Conservation (phyloP, 768 basidiomycete species). For the Rhizopogon rudus region DNA sequence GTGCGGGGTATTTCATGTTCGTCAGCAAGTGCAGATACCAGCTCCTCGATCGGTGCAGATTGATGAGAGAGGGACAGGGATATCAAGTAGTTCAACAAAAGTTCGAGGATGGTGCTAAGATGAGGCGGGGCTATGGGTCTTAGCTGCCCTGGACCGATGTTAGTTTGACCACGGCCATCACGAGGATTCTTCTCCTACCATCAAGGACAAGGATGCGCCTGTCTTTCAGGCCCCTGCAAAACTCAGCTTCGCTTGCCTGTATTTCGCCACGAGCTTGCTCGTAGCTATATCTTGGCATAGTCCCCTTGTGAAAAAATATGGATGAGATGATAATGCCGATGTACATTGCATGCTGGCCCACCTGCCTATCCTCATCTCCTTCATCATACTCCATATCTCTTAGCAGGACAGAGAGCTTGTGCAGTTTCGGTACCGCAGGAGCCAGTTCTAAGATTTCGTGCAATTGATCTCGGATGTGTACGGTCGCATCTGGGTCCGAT, state of each 20-base stretch:
- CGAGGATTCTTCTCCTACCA: slow-evolving; percentile 34
- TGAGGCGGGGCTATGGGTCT: slow-evolving; percentile 66
- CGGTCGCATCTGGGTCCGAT: slow-evolving; percentile 30
- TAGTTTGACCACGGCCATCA: slow-evolving; percentile 1
- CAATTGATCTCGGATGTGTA: slow-evolving; percentile 75
- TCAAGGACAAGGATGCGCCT: slow-evolving; percentile 69
- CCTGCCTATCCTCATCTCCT: slow-evolving; percentile 38
- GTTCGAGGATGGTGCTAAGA: slow-evolving; percentile 66
- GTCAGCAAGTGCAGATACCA: slow-evolving; percentile 56
- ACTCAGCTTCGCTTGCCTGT: slow-evolving; percentile 80
- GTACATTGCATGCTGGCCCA: slow-evolving; percentile 9
- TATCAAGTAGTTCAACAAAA: slow-evolving; percentile 71
- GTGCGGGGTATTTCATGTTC: slow-evolving; percentile 66
- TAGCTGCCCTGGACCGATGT: slow-evolving; percentile 48
- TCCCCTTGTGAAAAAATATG: slow-evolving; percentile 17
- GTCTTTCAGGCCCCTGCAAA: slow-evolving; percentile 59
- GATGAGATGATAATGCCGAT: background rate
- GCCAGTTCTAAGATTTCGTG: slow-evolving; percentile 82
- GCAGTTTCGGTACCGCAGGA: slow-evolving; percentile 71
- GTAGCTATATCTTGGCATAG: slow-evolving; percentile 43
- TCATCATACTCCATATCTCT: slow-evolving; percentile 71
- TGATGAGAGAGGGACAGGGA: slow-evolving; percentile 51
- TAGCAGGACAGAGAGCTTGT: slow-evolving; percentile 58
- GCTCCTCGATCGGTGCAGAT: slow-evolving; percentile 50
- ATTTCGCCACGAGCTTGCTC: slow-evolving; percentile 57